phyloP scores from a whole-genome alignment of 371 early-diverging fungal genomes.

The Coemansia sp. region DNA sequence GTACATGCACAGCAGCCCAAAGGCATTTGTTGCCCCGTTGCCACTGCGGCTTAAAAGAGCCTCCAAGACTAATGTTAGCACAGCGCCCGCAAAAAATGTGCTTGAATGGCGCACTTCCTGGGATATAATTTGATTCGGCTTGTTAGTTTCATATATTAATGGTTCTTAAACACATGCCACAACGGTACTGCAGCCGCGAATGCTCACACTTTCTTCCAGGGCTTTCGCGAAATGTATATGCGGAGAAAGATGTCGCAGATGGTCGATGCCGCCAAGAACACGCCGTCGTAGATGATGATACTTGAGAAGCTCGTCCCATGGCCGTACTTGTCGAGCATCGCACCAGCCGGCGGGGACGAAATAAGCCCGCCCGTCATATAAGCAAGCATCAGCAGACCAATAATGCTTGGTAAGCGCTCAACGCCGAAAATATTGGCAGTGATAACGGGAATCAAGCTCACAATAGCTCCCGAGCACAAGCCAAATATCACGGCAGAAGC shows the following conservation, averaged over 20 bases:
- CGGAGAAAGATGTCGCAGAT: constrained; percentile 14
- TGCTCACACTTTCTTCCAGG: constrained; percentile 17
- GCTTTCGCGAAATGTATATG: constrained; percentile 9
- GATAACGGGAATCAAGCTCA: constrained; percentile 30
- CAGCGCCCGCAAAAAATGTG: not conserved
- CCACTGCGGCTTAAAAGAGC: not conserved
- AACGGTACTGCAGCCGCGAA: too few species aligned
- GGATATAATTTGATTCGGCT: constrained; percentile 22
- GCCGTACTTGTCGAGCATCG: constrained; percentile 27
- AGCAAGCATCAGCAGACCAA: constrained; percentile 28
- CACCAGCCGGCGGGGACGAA: constrained; percentile 33
- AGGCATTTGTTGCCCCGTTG: not conserved
- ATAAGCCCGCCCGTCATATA: constrained; percentile 21
- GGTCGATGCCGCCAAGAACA: constrained; percentile 8
- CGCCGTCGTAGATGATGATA: constrained; percentile 26
- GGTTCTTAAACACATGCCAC: too few species aligned
- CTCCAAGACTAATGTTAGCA: not conserved
- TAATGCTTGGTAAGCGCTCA: constrained; percentile 29
- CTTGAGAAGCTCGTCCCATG: constrained; percentile 17
- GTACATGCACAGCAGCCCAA: not conserved
- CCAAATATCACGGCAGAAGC: constrained; percentile 30
- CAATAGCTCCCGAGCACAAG: constrained; percentile 29
- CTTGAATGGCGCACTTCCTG: constrained; percentile 27
- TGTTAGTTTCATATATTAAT: not conserved
- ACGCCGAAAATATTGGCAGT: constrained; percentile 33